Conservation (phyloP, 805 yeast genomes). For the Lipomyces yamanashiensis region DNA sequence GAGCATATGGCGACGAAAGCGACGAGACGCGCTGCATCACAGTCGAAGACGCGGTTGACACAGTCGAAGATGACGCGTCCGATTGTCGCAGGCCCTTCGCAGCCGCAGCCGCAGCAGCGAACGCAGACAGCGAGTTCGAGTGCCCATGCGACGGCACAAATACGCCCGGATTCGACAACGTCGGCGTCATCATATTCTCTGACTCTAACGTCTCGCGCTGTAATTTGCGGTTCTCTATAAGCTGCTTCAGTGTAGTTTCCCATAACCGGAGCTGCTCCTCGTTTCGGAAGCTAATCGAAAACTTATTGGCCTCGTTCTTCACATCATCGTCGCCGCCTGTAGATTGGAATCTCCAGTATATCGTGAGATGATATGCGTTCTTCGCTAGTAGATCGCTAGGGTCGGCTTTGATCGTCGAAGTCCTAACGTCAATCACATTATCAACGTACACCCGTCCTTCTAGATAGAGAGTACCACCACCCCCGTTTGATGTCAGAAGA, state of each 20-base stretch:
- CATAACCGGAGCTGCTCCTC: slow-evolving; percentile 86
- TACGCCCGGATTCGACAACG: slow-evolving; percentile 7
- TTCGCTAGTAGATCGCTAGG: slow-evolving; percentile 38
- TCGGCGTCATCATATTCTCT: slow-evolving; percentile 8
- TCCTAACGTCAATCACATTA: slow-evolving; percentile 57
- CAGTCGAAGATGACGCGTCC: slow-evolving; percentile 14
- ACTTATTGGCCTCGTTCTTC: slow-evolving; percentile 76
- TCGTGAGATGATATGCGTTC: slow-evolving; percentile 29
- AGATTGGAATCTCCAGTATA: slow-evolving; percentile 31
- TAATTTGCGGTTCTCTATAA: slow-evolving; percentile 34
- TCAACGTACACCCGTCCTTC: slow-evolving; percentile 83
- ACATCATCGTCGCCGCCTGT: slow-evolving; percentile 54
- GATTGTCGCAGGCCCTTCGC: slow-evolving; percentile 8
- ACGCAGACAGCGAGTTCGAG: slow-evolving; percentile 10
- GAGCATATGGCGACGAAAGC: slow-evolving; percentile 2
- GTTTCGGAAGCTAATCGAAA: slow-evolving; percentile 76
- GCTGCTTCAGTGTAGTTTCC: slow-evolving; percentile 52
- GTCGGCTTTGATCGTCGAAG: slow-evolving; percentile 32
- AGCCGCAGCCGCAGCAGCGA: not conserved
- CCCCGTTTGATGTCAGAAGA: not conserved
- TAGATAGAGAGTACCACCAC: slow-evolving; percentile 53
- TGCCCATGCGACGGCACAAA: slow-evolving; percentile 21
- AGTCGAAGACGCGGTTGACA: slow-evolving; percentile 3
- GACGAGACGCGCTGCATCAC: slow-evolving; percentile 19
- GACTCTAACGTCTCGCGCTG: not conserved